phyloP scores from a whole-genome alignment of 345 rosid species.

The Aegle marmelos region DNA sequence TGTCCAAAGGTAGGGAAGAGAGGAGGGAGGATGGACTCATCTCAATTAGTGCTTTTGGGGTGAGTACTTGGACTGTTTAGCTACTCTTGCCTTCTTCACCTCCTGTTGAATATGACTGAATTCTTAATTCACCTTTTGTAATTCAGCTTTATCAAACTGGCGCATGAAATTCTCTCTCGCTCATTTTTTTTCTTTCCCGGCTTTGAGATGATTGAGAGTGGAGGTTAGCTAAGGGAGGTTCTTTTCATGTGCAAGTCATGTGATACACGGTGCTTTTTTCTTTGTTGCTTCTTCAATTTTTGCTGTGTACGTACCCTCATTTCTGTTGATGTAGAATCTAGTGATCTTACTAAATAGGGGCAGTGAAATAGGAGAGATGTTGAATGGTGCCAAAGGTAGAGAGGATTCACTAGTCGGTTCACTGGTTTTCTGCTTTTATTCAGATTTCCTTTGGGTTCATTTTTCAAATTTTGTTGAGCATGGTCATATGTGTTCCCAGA shows the following conservation, averaged over 20 bases:
- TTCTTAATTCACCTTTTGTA: neutral
- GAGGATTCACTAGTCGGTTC: too few species aligned
- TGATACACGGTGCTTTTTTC: neutral
- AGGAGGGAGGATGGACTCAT: neutral
- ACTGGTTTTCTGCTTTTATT: too few species aligned
- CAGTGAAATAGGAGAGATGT: too few species aligned
- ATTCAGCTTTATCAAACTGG: neutral
- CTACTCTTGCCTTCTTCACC: neutral
- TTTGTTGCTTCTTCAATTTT: neutral
- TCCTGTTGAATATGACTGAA: neutral
- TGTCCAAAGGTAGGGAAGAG: neutral
- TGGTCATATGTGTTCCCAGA: too few species aligned
- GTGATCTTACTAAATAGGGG: too few species aligned
- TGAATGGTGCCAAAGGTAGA: too few species aligned
- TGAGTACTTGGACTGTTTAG: neutral
- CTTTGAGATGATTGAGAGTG: neutral
- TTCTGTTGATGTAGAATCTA: too few species aligned
- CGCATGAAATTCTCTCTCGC: neutral
- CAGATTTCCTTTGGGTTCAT: too few species aligned
- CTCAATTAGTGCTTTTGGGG: neutral
- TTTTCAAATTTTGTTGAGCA: too few species aligned
- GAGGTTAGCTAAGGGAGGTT: neutral
- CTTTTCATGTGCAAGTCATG: neutral
- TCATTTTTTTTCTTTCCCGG: too few species aligned
- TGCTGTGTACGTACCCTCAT: neutral